Evolutionary conservation across 345 rosid genomes (phyloP).

Genomic region (Corchorus capsularis): DNA sequence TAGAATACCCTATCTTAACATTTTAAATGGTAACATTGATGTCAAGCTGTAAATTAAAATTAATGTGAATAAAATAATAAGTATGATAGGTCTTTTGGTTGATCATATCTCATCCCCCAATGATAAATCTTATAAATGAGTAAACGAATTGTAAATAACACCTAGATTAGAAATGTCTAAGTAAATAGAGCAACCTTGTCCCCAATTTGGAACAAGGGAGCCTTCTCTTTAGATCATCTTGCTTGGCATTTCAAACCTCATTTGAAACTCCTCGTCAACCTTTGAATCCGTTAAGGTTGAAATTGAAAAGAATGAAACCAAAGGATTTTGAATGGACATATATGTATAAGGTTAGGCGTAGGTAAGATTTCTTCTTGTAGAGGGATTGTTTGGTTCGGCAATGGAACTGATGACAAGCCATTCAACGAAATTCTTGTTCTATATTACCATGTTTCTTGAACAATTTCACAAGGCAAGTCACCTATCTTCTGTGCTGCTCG

Average conservation of each 20-base stretch:
- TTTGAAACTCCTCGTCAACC: neutral
- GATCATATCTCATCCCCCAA: neutral
- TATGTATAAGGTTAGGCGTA: neutral
- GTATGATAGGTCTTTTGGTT: neutral
- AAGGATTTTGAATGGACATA: neutral
- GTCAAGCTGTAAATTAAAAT: neutral
- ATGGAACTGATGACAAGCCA: neutral
- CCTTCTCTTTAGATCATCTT: neutral
- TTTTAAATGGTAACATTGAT: neutral
- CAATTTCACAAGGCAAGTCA: no score
- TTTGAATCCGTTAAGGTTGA: neutral
- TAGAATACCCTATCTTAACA: slow-evolving; percentile 6
- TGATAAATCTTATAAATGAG: neutral
- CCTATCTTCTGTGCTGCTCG: no score
- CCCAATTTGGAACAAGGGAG: neutral
- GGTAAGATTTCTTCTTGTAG: neutral
- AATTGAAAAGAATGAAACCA: neutral
- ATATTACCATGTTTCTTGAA: neutral
- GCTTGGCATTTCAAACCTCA: neutral
- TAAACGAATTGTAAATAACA: neutral
- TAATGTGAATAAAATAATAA: neutral
- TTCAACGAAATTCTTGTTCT: neutral
- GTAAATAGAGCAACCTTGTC: neutral
- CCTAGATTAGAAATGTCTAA: neutral
- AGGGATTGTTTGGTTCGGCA: neutral